Conservation (phyloP, 768 basidiomycete genomes). For the Phylloporus sp. region DNA sequence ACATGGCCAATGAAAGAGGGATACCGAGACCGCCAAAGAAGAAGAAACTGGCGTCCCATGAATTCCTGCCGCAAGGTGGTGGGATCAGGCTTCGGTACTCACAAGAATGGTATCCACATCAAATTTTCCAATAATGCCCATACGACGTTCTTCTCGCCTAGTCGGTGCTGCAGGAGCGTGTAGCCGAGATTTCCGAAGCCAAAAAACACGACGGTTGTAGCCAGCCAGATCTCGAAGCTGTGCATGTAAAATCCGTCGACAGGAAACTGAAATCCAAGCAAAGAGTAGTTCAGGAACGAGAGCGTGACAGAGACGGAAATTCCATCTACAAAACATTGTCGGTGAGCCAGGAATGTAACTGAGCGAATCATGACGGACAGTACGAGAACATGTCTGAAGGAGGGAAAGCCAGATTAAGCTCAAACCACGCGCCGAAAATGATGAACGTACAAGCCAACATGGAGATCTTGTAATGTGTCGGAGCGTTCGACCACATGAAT, state of each 20-base stretch:
- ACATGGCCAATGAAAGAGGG: constrained; percentile 48
- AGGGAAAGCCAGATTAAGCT: constrained; percentile 1
- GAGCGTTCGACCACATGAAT: constrained; percentile 73
- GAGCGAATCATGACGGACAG: constrained; percentile 32
- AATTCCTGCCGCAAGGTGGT: background rate
- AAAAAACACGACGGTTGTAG: constrained; percentile 72
- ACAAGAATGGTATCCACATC: constrained; percentile 36
- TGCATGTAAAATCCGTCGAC: constrained; percentile 76
- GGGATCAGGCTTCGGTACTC: constrained; percentile 9
- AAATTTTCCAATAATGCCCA: constrained; percentile 25
- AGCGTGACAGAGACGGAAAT: constrained; percentile 67
- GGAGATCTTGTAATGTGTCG: constrained; percentile 77
- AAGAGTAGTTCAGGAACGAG: constrained; percentile 64
- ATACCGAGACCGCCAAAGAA: constrained; percentile 56
- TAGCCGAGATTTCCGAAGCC: constrained; percentile 69
- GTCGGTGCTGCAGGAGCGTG: constrained; percentile 66
- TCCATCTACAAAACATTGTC: constrained; percentile 31
- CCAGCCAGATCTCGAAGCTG: constrained; percentile 77
- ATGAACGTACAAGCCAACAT: constrained; percentile 46
- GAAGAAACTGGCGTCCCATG: constrained; percentile 33
- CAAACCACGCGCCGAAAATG: background rate
- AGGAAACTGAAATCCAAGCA: constrained; percentile 68
- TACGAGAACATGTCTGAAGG: constrained; percentile 47
- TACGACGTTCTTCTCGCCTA: constrained; percentile 39
- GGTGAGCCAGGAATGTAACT: background rate